These are phyloP conservation scores for Sclerotinia glacialis DNA, from an alignment of 2,329 filamentous ascomycete species.

Conservation along the genomic window DNA sequence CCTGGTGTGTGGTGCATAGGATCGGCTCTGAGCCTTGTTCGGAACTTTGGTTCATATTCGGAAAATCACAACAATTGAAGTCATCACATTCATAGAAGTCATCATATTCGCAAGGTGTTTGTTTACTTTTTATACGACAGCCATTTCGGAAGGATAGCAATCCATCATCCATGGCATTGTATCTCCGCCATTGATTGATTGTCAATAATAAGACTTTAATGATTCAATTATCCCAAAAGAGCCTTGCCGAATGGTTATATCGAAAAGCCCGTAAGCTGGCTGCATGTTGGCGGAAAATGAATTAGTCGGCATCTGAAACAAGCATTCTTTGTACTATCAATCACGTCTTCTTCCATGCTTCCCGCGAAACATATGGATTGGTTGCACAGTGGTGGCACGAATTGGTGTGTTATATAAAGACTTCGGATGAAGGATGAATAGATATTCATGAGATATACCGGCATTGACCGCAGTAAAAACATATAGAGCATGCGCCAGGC, in stretches of 20 bases:
- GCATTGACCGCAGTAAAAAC: not conserved
- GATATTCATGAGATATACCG: not conserved
- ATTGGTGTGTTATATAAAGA: not conserved
- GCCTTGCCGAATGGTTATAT: not conserved
- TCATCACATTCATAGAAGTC: not conserved
- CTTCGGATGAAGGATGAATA: constrained; percentile 7
- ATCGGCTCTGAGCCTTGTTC: not conserved
- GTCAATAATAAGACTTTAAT: not conserved
- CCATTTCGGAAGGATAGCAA: not conserved
- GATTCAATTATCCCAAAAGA: not conserved
- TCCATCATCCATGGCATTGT: not conserved
- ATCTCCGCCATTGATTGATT: not conserved
- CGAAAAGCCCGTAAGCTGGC: not conserved
- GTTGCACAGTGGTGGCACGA: not conserved
- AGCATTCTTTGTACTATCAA: constrained; percentile 1
- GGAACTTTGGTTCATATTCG: not conserved
- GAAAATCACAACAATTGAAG: not conserved
- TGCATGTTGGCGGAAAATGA: not conserved
- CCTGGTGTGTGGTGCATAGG: not conserved
- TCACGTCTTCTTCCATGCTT: constrained; percentile 13
- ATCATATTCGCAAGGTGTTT: not conserved
- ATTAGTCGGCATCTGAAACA: constrained; percentile 21
- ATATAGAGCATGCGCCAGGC: too few relatives aligned
- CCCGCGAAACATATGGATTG: constrained; percentile 1
- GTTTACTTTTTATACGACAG: constrained; percentile 3